These are phyloP conservation scores for Kodamaea hsintzibuensis DNA, from an alignment of 805 yeast species.

Conservation along the genomic window DNA sequence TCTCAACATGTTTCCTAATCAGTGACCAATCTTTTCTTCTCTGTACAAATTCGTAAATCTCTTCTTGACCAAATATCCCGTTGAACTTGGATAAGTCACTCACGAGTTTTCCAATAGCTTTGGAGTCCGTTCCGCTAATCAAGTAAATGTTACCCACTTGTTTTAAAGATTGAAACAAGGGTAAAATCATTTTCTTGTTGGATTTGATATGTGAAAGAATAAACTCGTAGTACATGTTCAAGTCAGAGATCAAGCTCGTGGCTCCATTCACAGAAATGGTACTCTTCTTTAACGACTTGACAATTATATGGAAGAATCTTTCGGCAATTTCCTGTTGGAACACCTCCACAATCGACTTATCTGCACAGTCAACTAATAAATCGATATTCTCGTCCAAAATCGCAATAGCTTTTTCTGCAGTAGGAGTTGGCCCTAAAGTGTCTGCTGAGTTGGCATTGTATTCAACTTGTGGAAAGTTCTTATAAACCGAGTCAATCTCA, in stretches of 20 bases:
- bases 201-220: constrained; percentile 49
- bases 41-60: constrained; percentile 88
- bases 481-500: constrained; percentile 67
- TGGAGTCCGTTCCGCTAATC: constrained; percentile 70
- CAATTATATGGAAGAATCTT: constrained; percentile 72
- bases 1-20: constrained; percentile 80
- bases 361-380: constrained; percentile 78
- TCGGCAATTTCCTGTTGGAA: constrained; percentile 94
- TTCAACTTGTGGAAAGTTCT: constrained; percentile 59
- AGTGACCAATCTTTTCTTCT: constrained; percentile 83
- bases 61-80: constrained; percentile 90
- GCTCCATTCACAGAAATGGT: constrained; percentile 83
- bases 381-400: constrained; percentile 71
- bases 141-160: constrained; percentile 83
- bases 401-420: constrained; percentile 63
- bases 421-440: constrained; percentile 48
- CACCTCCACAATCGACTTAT: constrained; percentile 83
- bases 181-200: constrained; percentile 66
- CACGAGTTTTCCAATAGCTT: constrained; percentile 79
- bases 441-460: constrained; percentile 39
- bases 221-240: constrained; percentile 77
- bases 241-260: constrained; percentile 73
- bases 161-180: constrained; percentile 76
- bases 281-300: constrained; percentile 71
- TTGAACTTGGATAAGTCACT: constrained; percentile 83